Conservation (phyloP, 352 stramenopile species). For the Phytopythium boreale region DNA sequence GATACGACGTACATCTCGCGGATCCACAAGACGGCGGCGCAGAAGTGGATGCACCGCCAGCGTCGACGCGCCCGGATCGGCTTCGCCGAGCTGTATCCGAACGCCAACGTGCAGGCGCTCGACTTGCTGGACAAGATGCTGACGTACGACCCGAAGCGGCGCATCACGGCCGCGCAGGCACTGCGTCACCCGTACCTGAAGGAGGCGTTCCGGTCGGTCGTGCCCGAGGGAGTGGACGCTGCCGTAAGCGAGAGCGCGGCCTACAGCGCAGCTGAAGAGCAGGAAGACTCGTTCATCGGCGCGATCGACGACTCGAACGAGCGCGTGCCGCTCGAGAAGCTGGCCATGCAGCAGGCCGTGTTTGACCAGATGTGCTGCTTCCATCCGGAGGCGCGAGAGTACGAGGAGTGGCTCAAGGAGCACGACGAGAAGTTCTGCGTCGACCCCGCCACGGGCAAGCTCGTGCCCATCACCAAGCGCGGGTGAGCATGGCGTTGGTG, state of each 20-base stretch:
- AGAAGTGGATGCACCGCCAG: slow-evolving; percentile 71
- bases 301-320: slow-evolving; percentile 76
- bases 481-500: background rate
- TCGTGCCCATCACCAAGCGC: slow-evolving; percentile 38
- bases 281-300: slow-evolving; percentile 60
- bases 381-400: slow-evolving; percentile 62
- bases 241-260: slow-evolving; percentile 13
- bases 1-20: slow-evolving; percentile 56
- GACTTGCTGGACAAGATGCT: slow-evolving; percentile 76
- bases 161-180: slow-evolving; percentile 90
- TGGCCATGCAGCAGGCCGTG: slow-evolving; percentile 73
- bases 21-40: slow-evolving; percentile 66
- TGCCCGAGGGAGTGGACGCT: slow-evolving; percentile 10
- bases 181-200: slow-evolving; percentile 93
- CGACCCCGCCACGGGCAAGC: slow-evolving; percentile 51
- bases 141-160: slow-evolving; percentile 56
- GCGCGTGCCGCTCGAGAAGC: slow-evolving; percentile 50
- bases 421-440: slow-evolving; percentile 65
- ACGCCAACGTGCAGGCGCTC: slow-evolving; percentile 61
- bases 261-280: slow-evolving; percentile 50
- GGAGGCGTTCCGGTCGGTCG: slow-evolving; percentile 57
- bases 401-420: slow-evolving; percentile 50
- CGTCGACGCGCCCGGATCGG: slow-evolving; percentile 47
- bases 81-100: slow-evolving; percentile 76
- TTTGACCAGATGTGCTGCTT: slow-evolving; percentile 81